A percentile compares a stretch with the other conserved stretches of the same genome.
Conservation (phyloP, 1,139 yeast genomes). For the Suhomyces ambrosiae region DNA sequence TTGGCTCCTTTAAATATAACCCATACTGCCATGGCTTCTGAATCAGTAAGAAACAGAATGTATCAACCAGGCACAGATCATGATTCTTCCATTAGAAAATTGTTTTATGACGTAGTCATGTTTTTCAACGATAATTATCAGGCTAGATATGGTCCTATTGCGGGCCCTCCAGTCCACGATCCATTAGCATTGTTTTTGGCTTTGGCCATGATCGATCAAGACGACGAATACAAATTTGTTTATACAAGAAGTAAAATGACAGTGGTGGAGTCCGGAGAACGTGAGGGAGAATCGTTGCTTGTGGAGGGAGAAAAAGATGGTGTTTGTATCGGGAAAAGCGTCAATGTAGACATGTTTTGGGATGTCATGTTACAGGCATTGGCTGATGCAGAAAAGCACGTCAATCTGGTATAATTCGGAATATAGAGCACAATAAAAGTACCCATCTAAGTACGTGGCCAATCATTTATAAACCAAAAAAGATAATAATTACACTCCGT, state of each 20-base stretch:
- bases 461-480: too few species aligned
- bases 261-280: constrained; percentile 33
- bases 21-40: constrained; percentile 64
- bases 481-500: too few species aligned
- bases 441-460: too few species aligned
- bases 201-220: constrained; percentile 44
- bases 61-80: constrained; percentile 21
- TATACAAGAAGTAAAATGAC: constrained; percentile 29
- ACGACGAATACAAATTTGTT: constrained; percentile 34
- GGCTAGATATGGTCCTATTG: constrained; percentile 41
- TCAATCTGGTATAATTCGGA: not conserved
- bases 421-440: not conserved
- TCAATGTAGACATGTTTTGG: constrained; percentile 59
- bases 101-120: constrained; percentile 58
- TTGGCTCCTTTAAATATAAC: constrained; percentile 73
- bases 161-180: constrained; percentile 83
- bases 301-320: constrained; percentile 33
- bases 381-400: constrained; percentile 21
- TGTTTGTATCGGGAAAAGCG: constrained; percentile 43
- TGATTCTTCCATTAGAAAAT: constrained; percentile 46
- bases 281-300: constrained; percentile 39
- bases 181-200: constrained; percentile 71
- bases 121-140: constrained; percentile 54
- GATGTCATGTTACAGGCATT: constrained; percentile 45
- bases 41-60: constrained; percentile 39